Evolutionary conservation across 2,329 filamentous ascomycete species (phyloP), one percentile per base, ranked within the genome.

Genomic region (Penicillium sp.): DNA sequence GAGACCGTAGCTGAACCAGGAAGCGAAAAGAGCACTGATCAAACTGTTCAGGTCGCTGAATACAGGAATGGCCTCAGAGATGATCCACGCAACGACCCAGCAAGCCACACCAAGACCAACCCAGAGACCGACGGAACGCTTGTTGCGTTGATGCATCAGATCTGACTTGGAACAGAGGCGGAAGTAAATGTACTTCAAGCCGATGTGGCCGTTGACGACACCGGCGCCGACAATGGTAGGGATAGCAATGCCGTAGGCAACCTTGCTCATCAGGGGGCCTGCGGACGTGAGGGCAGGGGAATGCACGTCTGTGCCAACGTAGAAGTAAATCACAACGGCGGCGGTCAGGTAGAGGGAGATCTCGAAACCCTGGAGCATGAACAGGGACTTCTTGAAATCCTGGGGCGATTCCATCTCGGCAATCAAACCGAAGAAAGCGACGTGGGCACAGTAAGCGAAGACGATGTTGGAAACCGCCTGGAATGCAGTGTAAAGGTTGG

Each of bases 211-310:
- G 67, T 89, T 87, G 58, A 91, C 86, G 13, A 89, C 86, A 52
- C 87, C 88, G 0, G 87, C 86, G 43, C 90, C 83, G 47, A 90
- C 77, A 60, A 90, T 90, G 6, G 88, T 90, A 9, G 87, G 87
- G 9, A 87, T 81, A 2, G 88, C 88, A 56, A 90, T 77, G 17
- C 85, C 87, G 74, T 84, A 90, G 12, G 87, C 86, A 12, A 88
- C 75, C 69, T 89, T 89, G 47, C 82, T 80, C 60, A 90, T 74
- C 0, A 80, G 67, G 4, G 71, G 71, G 1, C 81, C 80, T 5
- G 86, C 84, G 0, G 87, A 88, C 19, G 84, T 84, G 0, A 91
- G 80, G 0, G 89, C 88, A 0, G 88, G 89, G 1, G 84, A 86
- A 0, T 80, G 77, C 6, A 90, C 87, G 7, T 79, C 73, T 0